phyloP scores from a whole-genome alignment of 208 protist species.

The Crithidia thermophila region DNA sequence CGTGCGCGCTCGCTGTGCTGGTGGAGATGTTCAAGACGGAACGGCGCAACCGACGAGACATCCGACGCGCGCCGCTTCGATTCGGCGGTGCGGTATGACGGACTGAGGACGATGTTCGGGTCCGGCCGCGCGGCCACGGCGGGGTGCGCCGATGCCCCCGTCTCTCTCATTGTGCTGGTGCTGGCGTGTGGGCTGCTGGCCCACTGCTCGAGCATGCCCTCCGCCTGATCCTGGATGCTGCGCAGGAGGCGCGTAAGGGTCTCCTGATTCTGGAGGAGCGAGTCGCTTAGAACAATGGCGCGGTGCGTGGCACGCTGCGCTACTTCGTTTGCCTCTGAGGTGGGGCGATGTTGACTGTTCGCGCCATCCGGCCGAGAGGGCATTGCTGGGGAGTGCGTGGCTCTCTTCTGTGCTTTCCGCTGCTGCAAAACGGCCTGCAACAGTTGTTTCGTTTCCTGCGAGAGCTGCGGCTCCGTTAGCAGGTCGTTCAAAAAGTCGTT shows the following conservation, averaged over 20 bases:
- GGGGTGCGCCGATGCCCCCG: neutral
- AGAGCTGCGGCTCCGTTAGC: conserved; percentile 32
- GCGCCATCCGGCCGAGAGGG: neutral
- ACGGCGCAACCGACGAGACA: conserved; percentile 7
- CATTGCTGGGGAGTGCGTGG: conserved; percentile 1
- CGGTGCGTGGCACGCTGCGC: conserved; percentile 12
- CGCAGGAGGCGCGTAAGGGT: conserved; percentile 23
- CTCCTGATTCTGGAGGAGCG: conserved; percentile 30
- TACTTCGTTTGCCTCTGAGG: neutral
- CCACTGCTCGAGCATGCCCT: conserved; percentile 18
- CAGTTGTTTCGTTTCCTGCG: conserved; percentile 32
- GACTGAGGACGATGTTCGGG: neutral
- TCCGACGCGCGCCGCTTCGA: conserved; percentile 1
- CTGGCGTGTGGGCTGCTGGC: too few species aligned
- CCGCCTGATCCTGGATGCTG: conserved; percentile 28
- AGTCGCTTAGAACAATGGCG: conserved; percentile 27
- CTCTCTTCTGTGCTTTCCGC: neutral
- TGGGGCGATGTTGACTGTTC: neutral
- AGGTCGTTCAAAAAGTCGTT: conserved; percentile 30
- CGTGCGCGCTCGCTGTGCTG: conserved; percentile 18
- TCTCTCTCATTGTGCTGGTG: too few species aligned
- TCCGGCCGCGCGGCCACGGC: neutral
- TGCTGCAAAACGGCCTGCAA: conserved; percentile 30
- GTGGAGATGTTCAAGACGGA: conserved; percentile 25
- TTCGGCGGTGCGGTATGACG: neutral